These are phyloP conservation scores for Yamadazyma taylorii DNA, from an alignment of 1,139 yeast species.

Conservation along the genomic window DNA sequence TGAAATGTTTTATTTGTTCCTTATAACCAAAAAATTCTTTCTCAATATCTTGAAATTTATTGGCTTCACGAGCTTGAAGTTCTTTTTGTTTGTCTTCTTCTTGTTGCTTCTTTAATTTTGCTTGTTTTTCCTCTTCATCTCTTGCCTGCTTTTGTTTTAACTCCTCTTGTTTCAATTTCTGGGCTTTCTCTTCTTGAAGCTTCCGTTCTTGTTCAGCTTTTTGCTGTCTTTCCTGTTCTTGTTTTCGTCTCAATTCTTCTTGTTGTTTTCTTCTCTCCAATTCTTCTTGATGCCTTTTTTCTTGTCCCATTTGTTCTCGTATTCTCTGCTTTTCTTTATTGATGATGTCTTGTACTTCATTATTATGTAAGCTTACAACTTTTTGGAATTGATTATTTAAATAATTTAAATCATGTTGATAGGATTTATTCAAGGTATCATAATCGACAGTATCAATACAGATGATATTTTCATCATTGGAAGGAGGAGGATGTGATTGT, in stretches of 20 bases:
- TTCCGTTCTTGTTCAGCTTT: constrained; percentile 13
- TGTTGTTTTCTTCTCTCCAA: constrained; percentile 13
- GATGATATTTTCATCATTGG: neutral
- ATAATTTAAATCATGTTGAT: constrained; percentile 7
- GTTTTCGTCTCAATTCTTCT: constrained; percentile 14
- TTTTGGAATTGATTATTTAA: constrained; percentile 8
- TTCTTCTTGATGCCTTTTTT: constrained; percentile 15
- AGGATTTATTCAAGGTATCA: constrained; percentile 5
- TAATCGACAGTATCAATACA: constrained; percentile 3
- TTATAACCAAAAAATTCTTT: constrained; percentile 51
- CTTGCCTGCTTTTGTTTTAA: constrained; percentile 11
- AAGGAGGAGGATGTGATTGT: neutral
- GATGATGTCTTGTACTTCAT: constrained; percentile 20
- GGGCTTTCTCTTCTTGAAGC: constrained; percentile 13
- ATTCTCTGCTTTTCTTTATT: constrained; percentile 19
- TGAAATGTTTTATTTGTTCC: constrained; percentile 58
- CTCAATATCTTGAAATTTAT: constrained; percentile 44
- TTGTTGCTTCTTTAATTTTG: constrained; percentile 16
- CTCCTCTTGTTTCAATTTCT: constrained; percentile 15
- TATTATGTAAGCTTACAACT: constrained; percentile 17
- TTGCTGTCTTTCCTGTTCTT: constrained; percentile 13
- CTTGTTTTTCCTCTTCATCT: constrained; percentile 14
- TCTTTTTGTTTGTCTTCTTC: constrained; percentile 8
- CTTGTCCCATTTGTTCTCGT: constrained; percentile 17
- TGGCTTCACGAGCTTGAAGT: constrained; percentile 17